phyloP scores from a whole-genome alignment of 2,329 filamentous ascomycete species.

The Thermoascus crustaceus region DNA sequence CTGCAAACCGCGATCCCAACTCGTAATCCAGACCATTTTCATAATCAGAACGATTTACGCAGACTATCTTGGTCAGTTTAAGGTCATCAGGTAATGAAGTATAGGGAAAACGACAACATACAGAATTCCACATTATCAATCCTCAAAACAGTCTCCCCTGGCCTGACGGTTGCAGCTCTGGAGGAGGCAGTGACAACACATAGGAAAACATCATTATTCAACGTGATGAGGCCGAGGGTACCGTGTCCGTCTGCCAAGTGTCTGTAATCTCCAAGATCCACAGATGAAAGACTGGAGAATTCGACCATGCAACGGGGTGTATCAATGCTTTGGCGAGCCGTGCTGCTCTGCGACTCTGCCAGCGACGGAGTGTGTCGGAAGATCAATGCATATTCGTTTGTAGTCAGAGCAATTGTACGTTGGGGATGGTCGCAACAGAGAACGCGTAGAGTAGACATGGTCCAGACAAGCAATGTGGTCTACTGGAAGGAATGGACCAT shows the following conservation, averaged over 20 bases:
- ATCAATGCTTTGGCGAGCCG: constrained; percentile 24
- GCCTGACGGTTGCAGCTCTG: constrained; percentile 71
- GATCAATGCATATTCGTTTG: constrained; percentile 69
- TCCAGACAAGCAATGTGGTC: constrained; percentile 3
- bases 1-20: constrained; percentile 44
- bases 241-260: constrained; percentile 72
- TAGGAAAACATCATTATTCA: constrained; percentile 78
- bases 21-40: constrained; percentile 62
- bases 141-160: constrained; percentile 80
- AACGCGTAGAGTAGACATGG: constrained; percentile 59
- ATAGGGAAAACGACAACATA: constrained; percentile 23
- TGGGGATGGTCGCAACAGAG: constrained; percentile 79
- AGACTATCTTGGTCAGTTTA: constrained; percentile 47
- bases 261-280: constrained; percentile 68
- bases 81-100: neutral
- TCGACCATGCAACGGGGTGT: constrained; percentile 74
- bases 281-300: constrained; percentile 58
- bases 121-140: constrained; percentile 81
- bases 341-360: constrained; percentile 48
- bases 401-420: constrained; percentile 79
- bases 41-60: constrained; percentile 77
- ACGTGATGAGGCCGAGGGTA: constrained; percentile 78
- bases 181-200: constrained; percentile 76
- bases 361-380: constrained; percentile 67
- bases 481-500: too few relatives aligned